Conservation (phyloP, 2,329 filamentous ascomycete genomes). For the Penicillium hesseltinei region DNA sequence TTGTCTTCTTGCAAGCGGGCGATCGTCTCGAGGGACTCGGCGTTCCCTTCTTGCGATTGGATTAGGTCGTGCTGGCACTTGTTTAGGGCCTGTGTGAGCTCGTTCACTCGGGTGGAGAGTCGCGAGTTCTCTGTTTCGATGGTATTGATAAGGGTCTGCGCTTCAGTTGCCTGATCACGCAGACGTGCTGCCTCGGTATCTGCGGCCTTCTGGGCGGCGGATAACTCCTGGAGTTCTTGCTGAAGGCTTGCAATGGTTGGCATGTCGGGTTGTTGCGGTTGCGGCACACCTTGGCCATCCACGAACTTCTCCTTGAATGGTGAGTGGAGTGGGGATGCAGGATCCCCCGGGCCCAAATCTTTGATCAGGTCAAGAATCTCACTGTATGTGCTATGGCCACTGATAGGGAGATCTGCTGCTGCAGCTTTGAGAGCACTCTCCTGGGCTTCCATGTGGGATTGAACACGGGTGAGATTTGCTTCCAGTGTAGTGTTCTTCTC, state of each 20-base stretch:
- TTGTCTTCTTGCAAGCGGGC: constrained; percentile 31
- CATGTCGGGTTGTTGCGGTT: constrained; percentile 18
- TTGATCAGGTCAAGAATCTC: constrained; percentile 43
- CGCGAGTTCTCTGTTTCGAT: constrained; percentile 42
- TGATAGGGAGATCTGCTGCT: constrained; percentile 37
- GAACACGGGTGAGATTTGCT: constrained; percentile 35
- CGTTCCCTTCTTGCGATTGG: constrained; percentile 32
- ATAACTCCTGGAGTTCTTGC: constrained; percentile 31
- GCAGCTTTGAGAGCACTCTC: constrained; percentile 38
- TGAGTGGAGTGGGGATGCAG: constrained; percentile 12
- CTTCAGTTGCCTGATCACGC: constrained; percentile 38
- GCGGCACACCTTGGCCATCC: constrained; percentile 21
- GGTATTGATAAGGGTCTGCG: constrained; percentile 36
- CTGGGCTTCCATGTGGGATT: constrained; percentile 38
- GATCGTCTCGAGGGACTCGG: constrained; percentile 32
- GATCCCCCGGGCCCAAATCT: constrained; percentile 28
- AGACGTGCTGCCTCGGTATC: constrained; percentile 38
- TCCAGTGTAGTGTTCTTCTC: constrained; percentile 39
- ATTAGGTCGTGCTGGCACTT: constrained; percentile 33
- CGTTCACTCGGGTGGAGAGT: constrained; percentile 35
- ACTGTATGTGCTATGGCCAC: constrained; percentile 35
- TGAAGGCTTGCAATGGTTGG: constrained; percentile 26
- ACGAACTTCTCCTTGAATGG: constrained; percentile 20
- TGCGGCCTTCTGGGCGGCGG: constrained; percentile 29
- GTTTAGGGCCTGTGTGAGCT: constrained; percentile 33